Base-by-base conservation (phyloP, 306 rosid genomes). In the Leucaena leucocephala region DNA sequence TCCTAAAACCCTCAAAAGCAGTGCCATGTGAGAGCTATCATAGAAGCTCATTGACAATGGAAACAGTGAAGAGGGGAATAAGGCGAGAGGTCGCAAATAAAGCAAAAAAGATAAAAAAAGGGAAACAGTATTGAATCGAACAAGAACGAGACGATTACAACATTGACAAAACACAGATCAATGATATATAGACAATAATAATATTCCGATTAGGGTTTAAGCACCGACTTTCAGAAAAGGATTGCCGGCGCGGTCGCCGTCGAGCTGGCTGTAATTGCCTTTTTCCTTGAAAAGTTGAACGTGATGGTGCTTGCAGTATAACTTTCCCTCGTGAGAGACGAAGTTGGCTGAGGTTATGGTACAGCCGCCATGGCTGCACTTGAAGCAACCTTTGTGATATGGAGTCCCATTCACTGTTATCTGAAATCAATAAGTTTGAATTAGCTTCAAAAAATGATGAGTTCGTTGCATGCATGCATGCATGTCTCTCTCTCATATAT, bases 291-390 rank as follows among this genome's bases (percentile, higher is more conserved):
- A 90, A 34, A 92, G 97, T 71, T 92, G 97, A 82, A 90, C 85
- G 92, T 90, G 93, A 76, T 92, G 96, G 75, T 90, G 95, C 79
- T 92, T 90, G 89, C 97, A 92, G 64, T 92, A 92, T 42, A 90
- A 89, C 83, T 82, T 90, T 70, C 92, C 90, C 74, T 92, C 97
- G 74, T 88, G 97, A 57, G 93, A 85, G 71, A 92, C 80, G 16
- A 87, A 87, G 84, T 76, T 90, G 19, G 95, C 81, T 36, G 95
- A 87, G 86, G 86, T 92, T 80, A 90, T 86, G 12, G 92, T 89
- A 71, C 95, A 92, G 15, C 95, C 97, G 76, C 97, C 97, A 72
- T 82, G 82, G 52, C 82, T 84, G 85, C 97, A 92, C 80, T 87
- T 92, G 92, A 92, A 90, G 90, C 95, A 88, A 59, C 87, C 43